Conservation (phyloP, 139 green algal genomes). For the Chlorella vulgaris region DNA sequence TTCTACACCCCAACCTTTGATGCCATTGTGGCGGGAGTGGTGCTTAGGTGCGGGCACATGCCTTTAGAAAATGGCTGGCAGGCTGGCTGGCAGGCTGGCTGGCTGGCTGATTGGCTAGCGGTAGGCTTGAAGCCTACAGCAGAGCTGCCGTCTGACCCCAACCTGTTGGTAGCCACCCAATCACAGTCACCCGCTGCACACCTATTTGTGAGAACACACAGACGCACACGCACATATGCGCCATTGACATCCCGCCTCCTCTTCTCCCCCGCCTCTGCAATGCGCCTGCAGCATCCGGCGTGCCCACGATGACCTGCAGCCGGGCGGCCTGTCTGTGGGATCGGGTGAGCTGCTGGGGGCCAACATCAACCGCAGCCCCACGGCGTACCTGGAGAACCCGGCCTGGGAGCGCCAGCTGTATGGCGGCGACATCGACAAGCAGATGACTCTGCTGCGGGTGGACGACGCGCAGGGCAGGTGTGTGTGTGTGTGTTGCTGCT, state of each 20-base stretch:
- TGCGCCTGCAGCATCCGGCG: conserved; percentile 52
- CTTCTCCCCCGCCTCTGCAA: not conserved
- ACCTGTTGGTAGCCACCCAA: too few species aligned
- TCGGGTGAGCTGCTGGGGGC: conserved; percentile 62
- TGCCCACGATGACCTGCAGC: conserved; percentile 67
- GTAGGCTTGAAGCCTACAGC: too few species aligned
- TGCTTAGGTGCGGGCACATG: conserved; percentile 25
- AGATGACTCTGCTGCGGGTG: conserved; percentile 74
- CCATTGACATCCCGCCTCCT: not conserved
- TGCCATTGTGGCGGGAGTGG: conserved; percentile 77
- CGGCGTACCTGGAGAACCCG: conserved; percentile 80
- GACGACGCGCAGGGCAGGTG: conserved; percentile 35
- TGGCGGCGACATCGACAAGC: conserved; percentile 70
- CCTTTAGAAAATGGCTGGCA: not conserved
- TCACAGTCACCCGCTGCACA: too few species aligned
- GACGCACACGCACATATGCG: not conserved
- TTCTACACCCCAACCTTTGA: conserved; percentile 83
- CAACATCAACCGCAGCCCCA: conserved; percentile 86
- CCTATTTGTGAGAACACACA: not conserved
- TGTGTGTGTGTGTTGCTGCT: not conserved
- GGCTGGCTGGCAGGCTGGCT: not conserved
- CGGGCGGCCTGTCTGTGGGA: conserved; percentile 49
- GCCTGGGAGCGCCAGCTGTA: conserved; percentile 66
- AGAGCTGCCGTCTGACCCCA: too few species aligned
- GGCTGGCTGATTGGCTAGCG: too few species aligned